phyloP scores from a whole-genome alignment of 441 rosid genomes.

The Melastoma candidum region DNA sequence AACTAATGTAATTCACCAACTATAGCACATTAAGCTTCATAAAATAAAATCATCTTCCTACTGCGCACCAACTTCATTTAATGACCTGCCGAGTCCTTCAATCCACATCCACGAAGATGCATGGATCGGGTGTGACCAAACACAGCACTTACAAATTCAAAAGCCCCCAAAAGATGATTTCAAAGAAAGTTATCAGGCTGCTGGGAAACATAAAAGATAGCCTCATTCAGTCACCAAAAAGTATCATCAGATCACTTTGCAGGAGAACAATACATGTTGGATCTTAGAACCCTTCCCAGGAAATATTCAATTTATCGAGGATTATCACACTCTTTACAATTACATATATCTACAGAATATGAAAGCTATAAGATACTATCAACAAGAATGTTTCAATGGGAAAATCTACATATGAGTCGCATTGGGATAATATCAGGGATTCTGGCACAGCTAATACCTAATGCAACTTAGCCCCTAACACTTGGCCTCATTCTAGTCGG shows the following conservation, averaged over 20 bases:
- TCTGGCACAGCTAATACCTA: too few relatives aligned
- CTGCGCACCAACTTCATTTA: constrained; percentile 25
- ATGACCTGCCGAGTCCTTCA: constrained; percentile 12
- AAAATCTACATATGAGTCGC: too few relatives aligned
- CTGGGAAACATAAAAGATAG: constrained; percentile 24
- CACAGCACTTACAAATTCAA: constrained; percentile 3
- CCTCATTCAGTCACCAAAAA: constrained; percentile 18
- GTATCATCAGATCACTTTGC: constrained; percentile 42
- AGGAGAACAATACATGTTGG: not conserved
- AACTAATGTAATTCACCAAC: constrained; percentile 22
- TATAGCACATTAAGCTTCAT: constrained; percentile 16
- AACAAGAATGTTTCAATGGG: too few relatives aligned
- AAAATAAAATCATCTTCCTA: constrained; percentile 20
- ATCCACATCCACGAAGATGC: constrained; percentile 21
- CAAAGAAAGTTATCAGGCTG: constrained; percentile 27
- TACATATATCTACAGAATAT: too few relatives aligned
- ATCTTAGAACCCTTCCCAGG: too few relatives aligned
- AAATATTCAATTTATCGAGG: too few relatives aligned
- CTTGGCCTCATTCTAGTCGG: too few relatives aligned
- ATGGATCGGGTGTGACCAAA: not conserved
- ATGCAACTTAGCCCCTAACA: too few relatives aligned
- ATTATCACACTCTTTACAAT: too few relatives aligned
- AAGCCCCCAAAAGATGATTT: constrained; percentile 20
- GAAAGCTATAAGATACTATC: too few relatives aligned
- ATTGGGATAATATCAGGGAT: too few relatives aligned